phyloP scores from a whole-genome alignment of 139 green algal species.

The Micractinium conductrix region DNA sequence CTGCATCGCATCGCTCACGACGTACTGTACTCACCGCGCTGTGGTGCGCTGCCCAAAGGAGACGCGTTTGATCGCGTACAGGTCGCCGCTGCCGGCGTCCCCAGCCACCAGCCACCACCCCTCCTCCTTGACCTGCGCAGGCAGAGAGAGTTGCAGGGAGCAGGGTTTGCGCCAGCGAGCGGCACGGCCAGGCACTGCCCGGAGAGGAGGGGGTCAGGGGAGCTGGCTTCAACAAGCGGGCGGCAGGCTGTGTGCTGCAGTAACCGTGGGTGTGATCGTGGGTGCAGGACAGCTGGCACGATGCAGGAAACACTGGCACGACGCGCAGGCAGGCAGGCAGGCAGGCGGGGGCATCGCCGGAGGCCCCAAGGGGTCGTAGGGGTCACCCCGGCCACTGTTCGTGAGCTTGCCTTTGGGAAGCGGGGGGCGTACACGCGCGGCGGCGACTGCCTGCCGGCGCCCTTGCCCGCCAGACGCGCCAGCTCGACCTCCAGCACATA shows the following conservation, averaged over 20 bases:
- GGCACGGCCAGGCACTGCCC: too few species aligned
- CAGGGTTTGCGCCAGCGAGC: too few species aligned
- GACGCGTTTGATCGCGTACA: slow-evolving; percentile 87
- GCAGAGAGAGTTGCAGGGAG: too few species aligned
- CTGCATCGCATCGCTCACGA: not conserved
- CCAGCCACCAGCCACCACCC: slow-evolving; percentile 95
- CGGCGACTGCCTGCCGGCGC: slow-evolving; percentile 12
- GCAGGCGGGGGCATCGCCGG: too few species aligned
- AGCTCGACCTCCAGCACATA: slow-evolving; percentile 49
- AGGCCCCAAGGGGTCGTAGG: too few species aligned
- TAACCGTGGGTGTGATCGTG: too few species aligned
- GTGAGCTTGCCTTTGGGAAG: slow-evolving; percentile 83
- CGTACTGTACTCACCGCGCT: not conserved
- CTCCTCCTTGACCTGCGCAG: slow-evolving; percentile 89
- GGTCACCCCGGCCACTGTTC: too few species aligned
- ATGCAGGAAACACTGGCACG: too few species aligned
- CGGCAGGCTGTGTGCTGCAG: too few species aligned
- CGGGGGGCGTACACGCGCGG: slow-evolving; percentile 75
- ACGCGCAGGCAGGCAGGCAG: not conserved
- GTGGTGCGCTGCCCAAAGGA: slow-evolving; percentile 57
- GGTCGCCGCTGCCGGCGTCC: slow-evolving; percentile 61
- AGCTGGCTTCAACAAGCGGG: too few species aligned
- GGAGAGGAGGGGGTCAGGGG: too few species aligned
- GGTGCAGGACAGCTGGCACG: too few species aligned
- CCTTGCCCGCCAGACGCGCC: slow-evolving; percentile 15